These are phyloP conservation scores for Wickerhamiella kazuoi DNA, from an alignment of 805 yeast genomes.

Conservation along the genomic window DNA sequence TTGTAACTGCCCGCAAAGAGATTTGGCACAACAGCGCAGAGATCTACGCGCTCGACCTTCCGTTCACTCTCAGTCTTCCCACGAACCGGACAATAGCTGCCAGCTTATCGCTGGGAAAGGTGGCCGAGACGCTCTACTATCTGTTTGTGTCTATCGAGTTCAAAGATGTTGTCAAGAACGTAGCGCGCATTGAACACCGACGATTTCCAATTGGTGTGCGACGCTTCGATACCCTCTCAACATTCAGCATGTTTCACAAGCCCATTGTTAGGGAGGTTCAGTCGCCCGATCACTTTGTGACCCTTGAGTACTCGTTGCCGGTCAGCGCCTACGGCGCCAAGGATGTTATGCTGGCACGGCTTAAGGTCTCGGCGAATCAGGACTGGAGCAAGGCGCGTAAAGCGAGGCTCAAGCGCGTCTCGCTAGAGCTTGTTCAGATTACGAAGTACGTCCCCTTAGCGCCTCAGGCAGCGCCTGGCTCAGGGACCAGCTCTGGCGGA, in stretches of 20 bases:
- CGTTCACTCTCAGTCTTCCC: conserved; percentile 23
- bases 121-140: conserved; percentile 19
- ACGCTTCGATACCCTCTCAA: conserved; percentile 24
- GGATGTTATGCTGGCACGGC: conserved; percentile 18
- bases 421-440: conserved; percentile 22
- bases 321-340: conserved; percentile 25
- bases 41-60: conserved; percentile 22
- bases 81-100: conserved; percentile 20
- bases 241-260: conserved; percentile 21
- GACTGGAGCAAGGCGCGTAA: conserved; percentile 23
- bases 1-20: conserved; percentile 19
- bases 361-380: conserved; percentile 21
- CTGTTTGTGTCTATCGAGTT: conserved; percentile 16
- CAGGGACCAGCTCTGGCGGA: background rate
- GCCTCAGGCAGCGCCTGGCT: background rate
- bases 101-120: conserved; percentile 18
- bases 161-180: conserved; percentile 1
- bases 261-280: conserved; percentile 15
- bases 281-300: conserved; percentile 22
- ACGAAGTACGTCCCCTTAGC: conserved; percentile 13
- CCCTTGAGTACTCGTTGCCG: conserved; percentile 19
- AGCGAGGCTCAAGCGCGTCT: conserved; percentile 21
- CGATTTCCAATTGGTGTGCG: conserved; percentile 22
- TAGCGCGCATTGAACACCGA: conserved; percentile 9
- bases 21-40: conserved; percentile 11